Evolutionary conservation across 805 yeast species (phyloP).

Genomic region (Saturnispora sanitii): DNA sequence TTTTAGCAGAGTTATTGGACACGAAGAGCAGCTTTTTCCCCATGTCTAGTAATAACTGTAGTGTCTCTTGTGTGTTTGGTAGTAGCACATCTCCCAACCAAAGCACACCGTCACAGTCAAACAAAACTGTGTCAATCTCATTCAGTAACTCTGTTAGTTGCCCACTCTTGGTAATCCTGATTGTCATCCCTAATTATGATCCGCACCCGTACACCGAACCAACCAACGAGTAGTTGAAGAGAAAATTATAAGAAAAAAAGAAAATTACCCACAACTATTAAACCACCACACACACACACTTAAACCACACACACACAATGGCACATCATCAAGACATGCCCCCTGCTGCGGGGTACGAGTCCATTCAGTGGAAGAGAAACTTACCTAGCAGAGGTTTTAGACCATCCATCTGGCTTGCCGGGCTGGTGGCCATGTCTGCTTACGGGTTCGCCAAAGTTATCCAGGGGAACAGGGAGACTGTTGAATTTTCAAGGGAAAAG

Average conservation of each 20-base stretch:
- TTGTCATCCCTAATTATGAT: constrained; percentile 28
- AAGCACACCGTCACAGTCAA: constrained; percentile 96
- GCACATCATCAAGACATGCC: constrained; percentile 63
- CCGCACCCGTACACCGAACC: background rate
- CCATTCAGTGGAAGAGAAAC: constrained; percentile 83
- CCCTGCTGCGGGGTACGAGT: constrained; percentile 78
- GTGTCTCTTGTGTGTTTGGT: constrained; percentile 71
- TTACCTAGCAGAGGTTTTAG: constrained; percentile 79
- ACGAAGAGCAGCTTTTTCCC: constrained; percentile 78
- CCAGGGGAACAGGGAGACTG: constrained; percentile 62
- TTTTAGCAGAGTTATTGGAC: constrained; percentile 91
- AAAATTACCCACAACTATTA: no score
- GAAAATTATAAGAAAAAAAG: background rate
- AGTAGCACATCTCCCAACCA: constrained; percentile 83
- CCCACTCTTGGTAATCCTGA: constrained; percentile 37
- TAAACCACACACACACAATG: no score
- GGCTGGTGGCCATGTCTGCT: constrained; percentile 51
- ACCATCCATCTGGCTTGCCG: constrained; percentile 61
- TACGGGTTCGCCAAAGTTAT: constrained; percentile 64
- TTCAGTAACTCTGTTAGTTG: constrained; percentile 48
- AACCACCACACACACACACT: no score
- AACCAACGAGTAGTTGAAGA: background rate
- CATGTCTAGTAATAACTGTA: constrained; percentile 42
- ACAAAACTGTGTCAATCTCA: constrained; percentile 73
- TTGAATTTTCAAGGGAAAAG: constrained; percentile 67